Evolutionary conservation across 176 grass and related monocot species (phyloP), one percentile per base, ranked within the genome.

Genomic region (Luzula sylvatica): DNA sequence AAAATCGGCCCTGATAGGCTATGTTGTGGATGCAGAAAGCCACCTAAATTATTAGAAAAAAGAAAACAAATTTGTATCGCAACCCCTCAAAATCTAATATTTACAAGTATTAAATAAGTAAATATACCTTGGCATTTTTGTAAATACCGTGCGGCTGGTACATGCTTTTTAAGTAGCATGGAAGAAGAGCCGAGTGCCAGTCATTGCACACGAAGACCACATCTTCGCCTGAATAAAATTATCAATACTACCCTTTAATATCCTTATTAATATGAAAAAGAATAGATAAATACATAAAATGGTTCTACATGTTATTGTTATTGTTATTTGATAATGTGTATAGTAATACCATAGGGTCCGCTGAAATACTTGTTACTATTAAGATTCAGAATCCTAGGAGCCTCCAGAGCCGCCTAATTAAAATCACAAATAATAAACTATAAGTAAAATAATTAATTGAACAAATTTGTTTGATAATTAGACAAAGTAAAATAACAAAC

Each of bases 21-120:
- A 96, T 88, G 70, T 96, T 96, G 77, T 96, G 90, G 80, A 96
- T 96, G 81, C 90, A 96, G 74, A 89, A 96, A 2, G 77, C 80
- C 11, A 85, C 85, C 90, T 96, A 46, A 52, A 24, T 56, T 28
- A 50, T 14, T 12, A n/a, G 26, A 41, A 60, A 7, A 5, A 23
- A n/a, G n/a, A n/a, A n/a, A n/a, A n/a, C n/a, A n/a, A 1, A 42
- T 46, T 65, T 17, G 21, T 50, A 42, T 9, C 4, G 13, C 18
- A 50, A 63, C 38, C 38, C 41, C 42, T 66, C 22, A 43, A 72
- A 69, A 65, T 18, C 3, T 25, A 27, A 26, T 38, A 57, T 15
- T 8, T 58, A 13, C 44, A 11, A 9, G 75, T 25, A 51, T 35
- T n/a, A 23, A 24, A 20, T 9, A 40, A 38, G 19, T 20, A 52